These are phyloP conservation scores for Leccinum subtestaceum DNA, from an alignment of 768 basidiomycete genomes.

Conservation along the genomic window DNA sequence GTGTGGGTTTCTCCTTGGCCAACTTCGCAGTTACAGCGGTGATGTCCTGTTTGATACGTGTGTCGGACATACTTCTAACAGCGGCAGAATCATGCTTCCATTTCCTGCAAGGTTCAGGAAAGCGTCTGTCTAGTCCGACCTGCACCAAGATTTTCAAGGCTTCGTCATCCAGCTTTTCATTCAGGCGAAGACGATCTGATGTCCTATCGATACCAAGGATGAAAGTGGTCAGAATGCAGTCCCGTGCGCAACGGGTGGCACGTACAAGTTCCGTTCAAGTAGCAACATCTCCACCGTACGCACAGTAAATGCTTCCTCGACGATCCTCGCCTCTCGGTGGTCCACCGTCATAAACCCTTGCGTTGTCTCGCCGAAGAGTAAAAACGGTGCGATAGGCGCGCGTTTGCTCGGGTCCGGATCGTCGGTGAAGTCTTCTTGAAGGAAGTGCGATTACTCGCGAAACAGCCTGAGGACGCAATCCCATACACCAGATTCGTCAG, in stretches of 20 bases:
- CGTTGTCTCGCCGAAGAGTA: conserved; percentile 39
- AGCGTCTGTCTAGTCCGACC: conserved; percentile 31
- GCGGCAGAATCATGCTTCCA: conserved; percentile 23
- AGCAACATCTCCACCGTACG: conserved; percentile 1
- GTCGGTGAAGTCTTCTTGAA: conserved; percentile 6
- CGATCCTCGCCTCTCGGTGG: conserved; percentile 14
- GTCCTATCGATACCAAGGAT: conserved; percentile 11
- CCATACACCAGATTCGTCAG: background rate
- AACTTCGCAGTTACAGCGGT: background rate
- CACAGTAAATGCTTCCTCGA: background rate
- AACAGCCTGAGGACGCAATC: conserved; percentile 1
- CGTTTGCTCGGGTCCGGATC: conserved; percentile 5
- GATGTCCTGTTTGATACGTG: background rate
- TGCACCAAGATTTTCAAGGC: conserved; percentile 26
- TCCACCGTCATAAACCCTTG: conserved; percentile 40
- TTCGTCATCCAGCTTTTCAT: conserved; percentile 22
- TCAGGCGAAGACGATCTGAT: conserved; percentile 24
- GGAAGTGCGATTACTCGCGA: conserved; percentile 13
- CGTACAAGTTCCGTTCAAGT: conserved; percentile 23
- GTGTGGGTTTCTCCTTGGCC: conserved; percentile 2
- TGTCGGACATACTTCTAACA: background rate
- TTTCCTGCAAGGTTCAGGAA: conserved; percentile 13
- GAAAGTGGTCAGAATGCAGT: background rate
- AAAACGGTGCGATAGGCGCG: conserved; percentile 19
- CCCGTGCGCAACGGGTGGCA: background rate